Evolutionary conservation across 306 rosid genomes (phyloP), one percentile per base, ranked within the genome.

Genomic region (Cicer pinnatifidum): DNA sequence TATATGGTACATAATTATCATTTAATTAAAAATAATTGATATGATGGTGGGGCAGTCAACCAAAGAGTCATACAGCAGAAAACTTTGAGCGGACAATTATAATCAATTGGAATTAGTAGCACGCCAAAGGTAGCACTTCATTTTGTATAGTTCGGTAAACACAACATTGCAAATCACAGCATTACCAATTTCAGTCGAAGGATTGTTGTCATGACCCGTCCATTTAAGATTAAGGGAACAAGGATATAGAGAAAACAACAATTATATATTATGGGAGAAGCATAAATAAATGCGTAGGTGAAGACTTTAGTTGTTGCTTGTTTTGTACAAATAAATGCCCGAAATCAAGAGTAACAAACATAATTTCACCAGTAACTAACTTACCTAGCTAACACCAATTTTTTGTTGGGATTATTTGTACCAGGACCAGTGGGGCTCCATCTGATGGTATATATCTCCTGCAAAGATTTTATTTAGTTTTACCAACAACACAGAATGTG

Each of bases 401-500:
- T 90, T 54, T 84, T 86, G 79, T 87, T 89, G 7, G 96, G 91
- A 63, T 94, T 91, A 84, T 57, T 89, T 75, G 98, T 88, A 66
- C 95, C 88, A 0, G 92, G 86, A 51, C 98, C 97, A 17, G 96
- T 94, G 45, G 98, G 98, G 79, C 98, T 94, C 98, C 98, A 94
- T 84, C 96, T 86, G 83, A 94, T 84, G 15, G 98, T 88, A 84
- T 94, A 94, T 83, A 94, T 91, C 83, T 91, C 98, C 98, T 94
- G 85, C 63, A 81, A 80, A 79, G 60, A 79, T 78, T 50, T 58
- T 52, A 43, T 15, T 38, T 37, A 69, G 45, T 52, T 58, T 47
- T 33, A 58, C 69, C 33, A 69, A 73, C 40, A 51, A 59, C 47
- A 50, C 52, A 13, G 12, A 75, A 73, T 71, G 52, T 4, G 53